Conservation (phyloP, 2,329 filamentous ascomycete species). For the Cercospora canescens region DNA sequence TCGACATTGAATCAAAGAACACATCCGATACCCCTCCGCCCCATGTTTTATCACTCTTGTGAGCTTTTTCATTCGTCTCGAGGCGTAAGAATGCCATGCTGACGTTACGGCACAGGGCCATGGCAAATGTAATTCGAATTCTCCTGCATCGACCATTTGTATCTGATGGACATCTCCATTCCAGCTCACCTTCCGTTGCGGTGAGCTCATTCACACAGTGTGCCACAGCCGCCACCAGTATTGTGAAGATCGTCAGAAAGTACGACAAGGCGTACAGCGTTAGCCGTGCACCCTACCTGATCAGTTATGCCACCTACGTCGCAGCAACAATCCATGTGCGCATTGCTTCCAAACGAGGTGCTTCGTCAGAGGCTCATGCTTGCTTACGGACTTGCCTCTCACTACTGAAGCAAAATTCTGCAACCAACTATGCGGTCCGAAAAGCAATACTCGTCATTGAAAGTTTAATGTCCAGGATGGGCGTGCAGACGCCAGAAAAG, state of each 20-base stretch:
- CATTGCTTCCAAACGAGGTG: conserved; percentile 49
- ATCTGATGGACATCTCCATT: conserved; percentile 51
- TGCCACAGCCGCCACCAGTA: conserved; percentile 48
- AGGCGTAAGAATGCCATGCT: background rate
- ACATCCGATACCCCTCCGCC: conserved; percentile 8
- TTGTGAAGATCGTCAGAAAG: conserved; percentile 45
- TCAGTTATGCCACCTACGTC: conserved; percentile 59
- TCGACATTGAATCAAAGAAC: conserved; percentile 6
- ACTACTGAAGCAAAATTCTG: conserved; percentile 52
- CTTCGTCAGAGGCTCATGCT: conserved; percentile 42
- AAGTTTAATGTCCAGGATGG: conserved; percentile 48
- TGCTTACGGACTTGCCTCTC: conserved; percentile 48
- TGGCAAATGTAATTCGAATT: conserved; percentile 55
- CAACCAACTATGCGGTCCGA: conserved; percentile 52
- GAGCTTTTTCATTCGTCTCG: background rate
- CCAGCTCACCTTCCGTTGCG: conserved; percentile 41
- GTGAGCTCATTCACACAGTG: conserved; percentile 49
- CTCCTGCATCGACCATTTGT: conserved; percentile 57
- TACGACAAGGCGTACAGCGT: conserved; percentile 51
- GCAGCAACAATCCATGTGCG: conserved; percentile 55
- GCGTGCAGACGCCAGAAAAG: conserved; percentile 29
- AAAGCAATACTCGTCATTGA: conserved; percentile 49
- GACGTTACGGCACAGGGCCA: conserved; percentile 27
- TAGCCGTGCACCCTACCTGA: conserved; percentile 52
- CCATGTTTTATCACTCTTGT: conserved; percentile 22